These are phyloP conservation scores for Coemansia sp. DNA, from an alignment of 192 early-diverging fungal species.

Conservation along the genomic window DNA sequence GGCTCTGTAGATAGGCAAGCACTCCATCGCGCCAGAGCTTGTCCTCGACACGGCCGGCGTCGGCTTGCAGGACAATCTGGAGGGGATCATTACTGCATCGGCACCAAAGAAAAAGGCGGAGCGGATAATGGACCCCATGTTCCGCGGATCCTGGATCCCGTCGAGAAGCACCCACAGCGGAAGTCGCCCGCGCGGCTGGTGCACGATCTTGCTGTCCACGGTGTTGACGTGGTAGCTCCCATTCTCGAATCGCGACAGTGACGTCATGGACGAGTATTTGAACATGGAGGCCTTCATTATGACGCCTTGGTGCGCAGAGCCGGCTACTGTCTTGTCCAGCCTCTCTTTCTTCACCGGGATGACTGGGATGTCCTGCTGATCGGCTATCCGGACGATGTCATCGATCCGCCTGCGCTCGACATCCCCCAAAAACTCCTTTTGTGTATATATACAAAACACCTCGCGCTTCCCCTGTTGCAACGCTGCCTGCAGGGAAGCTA, in stretches of 20 bases:
- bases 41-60: constrained; percentile 28
- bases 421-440: constrained; percentile 12
- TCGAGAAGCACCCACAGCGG: constrained; percentile 33
- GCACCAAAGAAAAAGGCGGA: constrained; percentile 47
- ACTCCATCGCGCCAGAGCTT: constrained; percentile 41
- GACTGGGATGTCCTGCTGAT: constrained; percentile 7
- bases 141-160: constrained; percentile 30
- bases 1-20: constrained; percentile 8
- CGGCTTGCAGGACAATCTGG: constrained; percentile 2
- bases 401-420: neutral
- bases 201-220: neutral
- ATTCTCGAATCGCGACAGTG: constrained; percentile 3
- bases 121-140: constrained; percentile 40
- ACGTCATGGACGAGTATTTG: neutral
- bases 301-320: constrained; percentile 26
- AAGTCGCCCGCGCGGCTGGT: constrained; percentile 14
- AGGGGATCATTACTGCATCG: constrained; percentile 19
- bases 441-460: constrained; percentile 10
- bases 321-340: neutral
- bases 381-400: constrained; percentile 3
- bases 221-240: constrained; percentile 11
- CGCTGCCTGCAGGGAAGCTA: constrained; percentile 16
- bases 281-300: constrained; percentile 5
- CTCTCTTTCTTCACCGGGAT: neutral
- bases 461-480: constrained; percentile 18